phyloP scores from a whole-genome alignment of 2,329 filamentous ascomycete genomes.

The Arthroderma sp. region DNA sequence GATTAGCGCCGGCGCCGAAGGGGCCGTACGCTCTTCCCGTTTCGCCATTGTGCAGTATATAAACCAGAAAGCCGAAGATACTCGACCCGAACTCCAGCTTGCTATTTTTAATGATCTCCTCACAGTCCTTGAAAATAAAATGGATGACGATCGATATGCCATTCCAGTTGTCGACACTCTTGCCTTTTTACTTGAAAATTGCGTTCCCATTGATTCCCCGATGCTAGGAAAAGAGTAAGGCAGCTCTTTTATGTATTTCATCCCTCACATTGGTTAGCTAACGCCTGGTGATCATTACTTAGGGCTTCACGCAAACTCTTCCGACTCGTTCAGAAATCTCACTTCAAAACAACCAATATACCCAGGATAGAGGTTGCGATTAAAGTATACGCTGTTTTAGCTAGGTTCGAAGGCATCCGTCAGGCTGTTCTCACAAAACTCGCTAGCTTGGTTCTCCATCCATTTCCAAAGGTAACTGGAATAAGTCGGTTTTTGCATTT shows the following conservation, averaged over 20 bases:
- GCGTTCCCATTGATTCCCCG: conserved; percentile 23
- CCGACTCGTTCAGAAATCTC: conserved; percentile 58
- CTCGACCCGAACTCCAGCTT: conserved; percentile 28
- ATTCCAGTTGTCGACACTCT: conserved; percentile 65
- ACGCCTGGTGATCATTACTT: conserved; percentile 17
- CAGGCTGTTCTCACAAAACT: conserved; percentile 55
- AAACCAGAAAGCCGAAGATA: conserved; percentile 12
- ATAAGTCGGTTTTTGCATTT: neutral
- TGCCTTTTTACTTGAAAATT: conserved; percentile 60
- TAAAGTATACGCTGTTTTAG: conserved; percentile 63
- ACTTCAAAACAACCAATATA: conserved; percentile 72
- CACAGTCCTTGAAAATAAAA: conserved; percentile 40
- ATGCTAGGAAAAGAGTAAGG: no score
- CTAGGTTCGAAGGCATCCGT: conserved; percentile 37
- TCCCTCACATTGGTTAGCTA: neutral
- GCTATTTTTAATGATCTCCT: conserved; percentile 41
- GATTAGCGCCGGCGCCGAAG: conserved; percentile 31
- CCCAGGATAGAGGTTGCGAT: conserved; percentile 69
- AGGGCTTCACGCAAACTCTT: conserved; percentile 45
- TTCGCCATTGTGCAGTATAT: conserved; percentile 29
- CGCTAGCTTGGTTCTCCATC: conserved; percentile 60
- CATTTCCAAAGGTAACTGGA: conserved; percentile 59
- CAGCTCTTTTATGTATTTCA: no score
- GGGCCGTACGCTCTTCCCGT: conserved; percentile 30
- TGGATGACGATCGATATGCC: conserved; percentile 54